Conservation (phyloP, 768 basidiomycete species). For the Dentipellis fragilis region DNA sequence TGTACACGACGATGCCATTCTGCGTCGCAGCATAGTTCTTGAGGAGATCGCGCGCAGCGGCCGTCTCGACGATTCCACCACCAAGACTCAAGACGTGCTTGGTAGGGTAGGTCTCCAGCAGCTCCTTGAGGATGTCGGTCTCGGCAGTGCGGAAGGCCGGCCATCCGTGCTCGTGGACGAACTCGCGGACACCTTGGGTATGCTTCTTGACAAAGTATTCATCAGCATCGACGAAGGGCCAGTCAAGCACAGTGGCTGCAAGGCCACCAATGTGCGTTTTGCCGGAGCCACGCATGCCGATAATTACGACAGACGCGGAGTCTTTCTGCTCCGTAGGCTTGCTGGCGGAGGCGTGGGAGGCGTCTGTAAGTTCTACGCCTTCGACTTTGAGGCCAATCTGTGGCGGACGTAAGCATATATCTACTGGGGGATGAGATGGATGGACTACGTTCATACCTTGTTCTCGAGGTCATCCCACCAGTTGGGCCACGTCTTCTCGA, state of each 20-base stretch:
- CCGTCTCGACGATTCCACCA: conserved; percentile 88
- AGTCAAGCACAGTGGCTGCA: conserved; percentile 62
- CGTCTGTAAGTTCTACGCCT: conserved; percentile 63
- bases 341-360: conserved; percentile 33
- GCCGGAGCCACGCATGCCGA: conserved; percentile 96
- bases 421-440: too few species aligned
- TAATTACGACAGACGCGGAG: conserved; percentile 59
- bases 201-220: conserved; percentile 58
- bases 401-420: conserved; percentile 1
- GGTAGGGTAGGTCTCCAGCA: conserved; percentile 45
- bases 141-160: conserved; percentile 81
- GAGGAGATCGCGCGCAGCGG: conserved; percentile 62
- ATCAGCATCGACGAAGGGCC: conserved; percentile 82
- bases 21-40: conserved; percentile 42
- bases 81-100: conserved; percentile 82
- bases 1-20: conserved; percentile 72
- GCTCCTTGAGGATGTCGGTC: conserved; percentile 51
- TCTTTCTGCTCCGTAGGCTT: conserved; percentile 22
- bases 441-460: conserved; percentile 44
- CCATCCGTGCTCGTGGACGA: conserved; percentile 82
- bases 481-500: conserved; percentile 99
- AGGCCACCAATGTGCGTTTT: conserved; percentile 83
- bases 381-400: conserved; percentile 85
- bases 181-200: conserved; percentile 55
- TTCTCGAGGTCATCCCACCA: conserved; percentile 99